phyloP scores from a whole-genome alignment of 2,329 filamentous ascomycete genomes.

The Aureobasidium sp. region DNA sequence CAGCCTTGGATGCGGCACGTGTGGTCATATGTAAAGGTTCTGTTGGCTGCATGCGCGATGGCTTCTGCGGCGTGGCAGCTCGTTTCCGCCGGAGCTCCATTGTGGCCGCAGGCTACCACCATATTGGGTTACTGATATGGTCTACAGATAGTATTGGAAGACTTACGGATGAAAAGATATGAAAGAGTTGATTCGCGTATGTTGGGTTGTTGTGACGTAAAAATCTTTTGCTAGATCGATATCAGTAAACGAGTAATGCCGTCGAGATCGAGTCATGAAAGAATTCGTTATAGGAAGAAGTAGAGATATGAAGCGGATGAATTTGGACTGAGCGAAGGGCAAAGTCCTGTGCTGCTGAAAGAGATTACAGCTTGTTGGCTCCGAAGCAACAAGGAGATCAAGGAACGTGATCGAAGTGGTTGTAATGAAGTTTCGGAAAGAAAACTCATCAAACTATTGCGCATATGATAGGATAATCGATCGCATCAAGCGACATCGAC shows the following conservation, averaged over 20 bases:
- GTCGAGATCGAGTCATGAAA: too few species aligned
- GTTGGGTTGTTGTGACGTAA: not conserved
- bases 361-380: slow-evolving; percentile 1
- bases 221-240: not conserved
- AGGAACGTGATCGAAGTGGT: not conserved
- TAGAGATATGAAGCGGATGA: not conserved
- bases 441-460: not conserved
- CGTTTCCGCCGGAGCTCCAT: slow-evolving; percentile 16
- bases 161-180: not conserved
- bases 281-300: not conserved
- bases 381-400: not conserved
- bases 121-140: slow-evolving; percentile 1
- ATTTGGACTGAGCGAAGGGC: not conserved
- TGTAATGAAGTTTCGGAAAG: not conserved
- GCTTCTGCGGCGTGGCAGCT: slow-evolving; percentile 13
- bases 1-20: slow-evolving; percentile 19
- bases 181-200: not conserved
- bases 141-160: not conserved
- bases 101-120: slow-evolving; percentile 13
- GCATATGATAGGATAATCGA: not conserved
- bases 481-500: not conserved
- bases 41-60: slow-evolving; percentile 35
- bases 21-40: slow-evolving; percentile 45
- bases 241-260: not conserved
- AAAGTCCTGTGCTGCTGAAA: not conserved